These are phyloP conservation scores for Fusarium vanettenii DNA, from an alignment of 2,329 filamentous ascomycete genomes.

Conservation along the genomic window DNA sequence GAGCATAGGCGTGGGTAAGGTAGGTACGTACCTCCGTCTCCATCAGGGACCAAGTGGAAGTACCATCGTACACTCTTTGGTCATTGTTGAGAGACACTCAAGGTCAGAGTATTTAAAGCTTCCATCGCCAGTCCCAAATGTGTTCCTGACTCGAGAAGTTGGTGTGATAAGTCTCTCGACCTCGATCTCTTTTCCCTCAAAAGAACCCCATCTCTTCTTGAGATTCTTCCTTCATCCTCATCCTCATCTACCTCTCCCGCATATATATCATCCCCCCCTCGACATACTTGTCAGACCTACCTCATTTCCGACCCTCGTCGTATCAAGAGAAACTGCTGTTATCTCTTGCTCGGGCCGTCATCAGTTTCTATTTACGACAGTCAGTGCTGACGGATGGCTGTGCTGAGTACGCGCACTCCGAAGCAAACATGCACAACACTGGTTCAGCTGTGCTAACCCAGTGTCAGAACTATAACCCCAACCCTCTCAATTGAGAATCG, in stretches of 20 bases:
- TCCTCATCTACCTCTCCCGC: conserved; percentile 13
- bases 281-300: conserved; percentile 29
- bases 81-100: conserved; percentile 39
- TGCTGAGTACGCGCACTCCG: conserved; percentile 43
- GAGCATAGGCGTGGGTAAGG: conserved; percentile 24
- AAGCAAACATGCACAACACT: conserved; percentile 17
- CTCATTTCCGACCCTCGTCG: conserved; percentile 31
- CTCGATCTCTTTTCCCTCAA: conserved; percentile 17
- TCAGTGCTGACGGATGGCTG: conserved; percentile 47
- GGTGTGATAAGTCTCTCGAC: conserved; percentile 39
- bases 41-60: conserved; percentile 10
- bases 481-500: conserved; percentile 37
- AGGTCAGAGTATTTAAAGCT: conserved; percentile 44
- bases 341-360: conserved; percentile 41
- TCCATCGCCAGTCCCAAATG: conserved; percentile 41
- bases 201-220: conserved; percentile 15
- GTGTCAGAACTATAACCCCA: conserved; percentile 40
- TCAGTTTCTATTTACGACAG: conserved; percentile 46
- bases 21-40: conserved; percentile 32
- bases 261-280: conserved; percentile 18
- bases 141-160: conserved; percentile 23
- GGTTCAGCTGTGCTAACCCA: conserved; percentile 43
- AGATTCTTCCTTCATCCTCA: conserved; percentile 23
- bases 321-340: conserved; percentile 44
- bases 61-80: conserved; percentile 32